phyloP scores from a whole-genome alignment of 2,329 filamentous ascomycete genomes.

The Graphiopsis chlorocephala region DNA sequence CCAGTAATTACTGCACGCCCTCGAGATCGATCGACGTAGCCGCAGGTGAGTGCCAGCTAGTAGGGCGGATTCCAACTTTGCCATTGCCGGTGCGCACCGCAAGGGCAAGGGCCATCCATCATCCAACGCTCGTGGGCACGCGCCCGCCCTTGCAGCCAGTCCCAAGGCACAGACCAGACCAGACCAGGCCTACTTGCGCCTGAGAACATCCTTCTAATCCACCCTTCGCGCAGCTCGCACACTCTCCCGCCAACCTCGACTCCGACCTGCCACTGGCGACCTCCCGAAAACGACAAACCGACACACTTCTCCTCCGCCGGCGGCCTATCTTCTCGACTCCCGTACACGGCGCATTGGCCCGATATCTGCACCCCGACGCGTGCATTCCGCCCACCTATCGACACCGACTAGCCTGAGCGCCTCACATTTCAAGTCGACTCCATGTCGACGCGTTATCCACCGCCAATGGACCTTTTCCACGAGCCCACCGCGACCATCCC shows the following conservation, averaged over 20 bases:
- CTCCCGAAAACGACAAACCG: background rate
- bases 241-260: conserved; percentile 3
- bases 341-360: background rate
- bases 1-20: background rate
- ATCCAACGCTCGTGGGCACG: background rate
- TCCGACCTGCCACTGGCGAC: background rate
- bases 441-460: conserved; percentile 56
- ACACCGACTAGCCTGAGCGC: conserved; percentile 5
- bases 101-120: background rate
- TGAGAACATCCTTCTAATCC: conserved; percentile 9
- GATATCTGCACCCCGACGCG: conserved; percentile 11
- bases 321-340: background rate
- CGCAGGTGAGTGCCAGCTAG: background rate
- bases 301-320: background rate
- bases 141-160: conserved; percentile 11
- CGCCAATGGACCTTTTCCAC: conserved; percentile 58
- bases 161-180: background rate
- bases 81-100: background rate
- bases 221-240: background rate
- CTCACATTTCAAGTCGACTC: conserved; percentile 25
- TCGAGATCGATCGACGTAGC: background rate
- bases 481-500: conserved; percentile 44
- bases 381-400: background rate
- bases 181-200: conserved; percentile 3
- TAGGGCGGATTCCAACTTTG: background rate